Base-by-base conservation (phyloP, 2,329 filamentous ascomycete genomes). In the Dothideomycetes sp. region DNA sequence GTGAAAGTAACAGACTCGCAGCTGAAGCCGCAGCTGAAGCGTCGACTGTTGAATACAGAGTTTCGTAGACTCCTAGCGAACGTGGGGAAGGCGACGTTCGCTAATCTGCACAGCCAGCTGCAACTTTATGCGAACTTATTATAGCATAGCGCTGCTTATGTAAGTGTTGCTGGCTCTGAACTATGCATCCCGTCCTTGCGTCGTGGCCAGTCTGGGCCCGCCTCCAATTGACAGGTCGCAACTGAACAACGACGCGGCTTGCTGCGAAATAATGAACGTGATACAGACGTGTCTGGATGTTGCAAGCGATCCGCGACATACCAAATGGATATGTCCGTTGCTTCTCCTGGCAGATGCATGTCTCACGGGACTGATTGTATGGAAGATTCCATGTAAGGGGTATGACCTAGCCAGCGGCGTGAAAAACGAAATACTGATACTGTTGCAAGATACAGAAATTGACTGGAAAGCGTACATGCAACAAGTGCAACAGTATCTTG, bases 391-490 rank as follows among this genome's bases (percentile, higher is more conserved):
- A 31, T 94, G 87, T 94, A 68, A 27, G 40, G 15, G 17, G 19
- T 29, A 19, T 11, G 14, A 19, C 5, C 14, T 35, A 8, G 11
- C 33, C 33, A 12, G 8, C 33, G 18, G 11, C 11, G 12, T 11
- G n/a, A 37, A 27, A 40, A 16, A 34, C 5, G 4, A 19, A 35
- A 27, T 17, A 31, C 42, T 46, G 16, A 39, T 31, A 29, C 9
- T 7, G 22, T 34, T 31, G 14, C 41, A 16, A 32, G 91, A 98
- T 59, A 98, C 91, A 32, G 91, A 98, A 62, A 98, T 98, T 55
- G 91, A 98, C 64, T 98, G 89, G 89, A 74, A 73, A 43, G 86
- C 91, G 1, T 98, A 98, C 62, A 96, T 98, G 88, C 75, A 95
- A 58, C 91, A 98, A 55, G 72, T 96, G 33, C 64, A 73, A 31